Base-by-base conservation (phyloP, 495 filamentous ascomycete species). In the Neurospora sp. region DNA sequence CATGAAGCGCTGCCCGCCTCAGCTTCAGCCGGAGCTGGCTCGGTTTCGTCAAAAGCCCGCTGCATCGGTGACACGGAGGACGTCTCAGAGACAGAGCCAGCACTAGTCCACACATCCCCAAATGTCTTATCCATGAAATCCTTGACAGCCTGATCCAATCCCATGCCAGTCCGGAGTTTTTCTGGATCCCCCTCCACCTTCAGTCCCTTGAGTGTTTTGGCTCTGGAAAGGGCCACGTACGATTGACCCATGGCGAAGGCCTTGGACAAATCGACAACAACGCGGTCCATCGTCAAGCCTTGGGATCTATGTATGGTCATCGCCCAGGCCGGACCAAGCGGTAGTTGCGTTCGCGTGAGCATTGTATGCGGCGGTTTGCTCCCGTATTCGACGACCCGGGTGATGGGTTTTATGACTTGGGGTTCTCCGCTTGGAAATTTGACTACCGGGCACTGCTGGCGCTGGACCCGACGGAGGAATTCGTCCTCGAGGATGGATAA, bases 271-370 rank as follows among this genome's bases (percentile, higher is more conserved):
- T 98, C 91, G 12, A 99, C 94, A 73, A 96, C 93, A 7, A 97
- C 95, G 2, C 93, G 87, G 72, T 97, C 93, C 39, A 99, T 86
- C 27, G 96, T 98, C 79, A 98, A 93, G 4, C 94, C 94, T 80
- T 99, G 95, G 3, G 94, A 92, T 83, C 97, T 97, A 85, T 99
- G 95, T 71, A 98, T 97, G 0, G 91, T 95, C 69, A 99, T 83
- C 14, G 95, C 96, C 95, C 96, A 99, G 2, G 95, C 96, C 0
- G 97, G 85, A 35, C 96, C 94, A 16, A 99, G 86, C 4, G 95
- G 92, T 77, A 95, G 81, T 79, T 95, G 92, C 87, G 82, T 93
- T 91, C 75, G 94, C 89, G 73, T 94, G 84, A 86, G 94, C 90
- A 75, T 88, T 83, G 73, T 92, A 83, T 74, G 87, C 71, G 85